Percentiles rank a stretch among this genome's conserved stretches.
These are phyloP conservation scores for Penicillium sp. DNA, from an alignment of 2,329 filamentous ascomycete genomes.

Conservation along the genomic window DNA sequence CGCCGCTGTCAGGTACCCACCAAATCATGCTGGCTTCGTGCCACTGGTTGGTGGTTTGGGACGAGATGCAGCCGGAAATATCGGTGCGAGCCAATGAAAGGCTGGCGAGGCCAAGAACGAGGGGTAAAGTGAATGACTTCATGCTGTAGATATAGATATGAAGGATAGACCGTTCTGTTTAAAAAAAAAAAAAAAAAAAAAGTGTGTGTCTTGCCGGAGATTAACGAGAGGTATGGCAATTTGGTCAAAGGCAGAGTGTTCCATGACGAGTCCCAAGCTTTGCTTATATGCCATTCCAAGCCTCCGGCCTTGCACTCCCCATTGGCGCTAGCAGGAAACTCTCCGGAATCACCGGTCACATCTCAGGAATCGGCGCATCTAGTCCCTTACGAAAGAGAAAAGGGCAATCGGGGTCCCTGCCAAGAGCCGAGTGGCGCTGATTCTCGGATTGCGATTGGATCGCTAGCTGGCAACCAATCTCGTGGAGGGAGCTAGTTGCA, in stretches of 20 bases:
- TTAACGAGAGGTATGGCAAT: conserved; percentile 8
- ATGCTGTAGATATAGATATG: conserved; percentile 20
- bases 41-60: conserved; percentile 30
- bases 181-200: not conserved
- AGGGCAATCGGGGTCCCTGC: conserved; percentile 6
- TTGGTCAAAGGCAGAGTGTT: not conserved
- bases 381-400: conserved; percentile 1
- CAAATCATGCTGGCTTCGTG: conserved; percentile 44
- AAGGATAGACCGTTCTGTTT: not conserved
- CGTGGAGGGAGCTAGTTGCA: not conserved
- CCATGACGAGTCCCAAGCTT: not conserved
- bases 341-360: not conserved
- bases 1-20: conserved; percentile 66
- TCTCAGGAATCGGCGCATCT: conserved; percentile 1
- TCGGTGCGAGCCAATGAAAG: conserved; percentile 28
- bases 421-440: conserved; percentile 11
- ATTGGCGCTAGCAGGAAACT: conserved; percentile 11
- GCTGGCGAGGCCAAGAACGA: conserved; percentile 24
- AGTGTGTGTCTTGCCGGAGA: not conserved
- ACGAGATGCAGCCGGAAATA: conserved; percentile 30
- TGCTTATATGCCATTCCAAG: not conserved
- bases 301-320: not conserved
- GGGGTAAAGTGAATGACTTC: conserved; percentile 23
- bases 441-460: not conserved
- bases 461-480: not conserved